Conservation (phyloP, 306 rosid species). For the Acacia confusa region DNA sequence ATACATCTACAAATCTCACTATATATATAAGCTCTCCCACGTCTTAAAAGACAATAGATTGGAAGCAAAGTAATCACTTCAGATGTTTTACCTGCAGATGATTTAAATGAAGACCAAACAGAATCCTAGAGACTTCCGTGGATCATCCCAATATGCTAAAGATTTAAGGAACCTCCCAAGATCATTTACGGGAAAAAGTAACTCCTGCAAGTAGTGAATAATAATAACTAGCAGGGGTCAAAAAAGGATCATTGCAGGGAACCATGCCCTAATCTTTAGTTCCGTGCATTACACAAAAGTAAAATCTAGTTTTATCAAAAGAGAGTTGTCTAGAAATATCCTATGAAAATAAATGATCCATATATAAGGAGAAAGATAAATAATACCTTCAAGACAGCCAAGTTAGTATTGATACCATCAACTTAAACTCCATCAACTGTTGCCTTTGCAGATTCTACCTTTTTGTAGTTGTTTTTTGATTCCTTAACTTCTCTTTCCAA, state of each 20-base stretch:
- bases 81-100: conserved; percentile 71
- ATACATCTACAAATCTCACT: not conserved
- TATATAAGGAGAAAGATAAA: conserved; percentile 3
- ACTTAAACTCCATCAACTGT: conserved; percentile 94
- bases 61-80: conserved; percentile 18
- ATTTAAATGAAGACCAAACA: conserved; percentile 62
- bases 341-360: not conserved
- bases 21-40: not conserved
- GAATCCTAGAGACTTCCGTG: conserved; percentile 68
- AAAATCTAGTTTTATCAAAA: not conserved
- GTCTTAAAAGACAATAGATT: conserved; percentile 6
- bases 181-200: conserved; percentile 70
- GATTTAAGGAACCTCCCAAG: conserved; percentile 65
- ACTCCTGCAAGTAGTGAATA: conserved; percentile 61
- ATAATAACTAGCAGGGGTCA: conserved; percentile 20
- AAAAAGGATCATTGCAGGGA: conserved; percentile 25
- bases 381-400: conserved; percentile 93
- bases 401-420: conserved; percentile 86
- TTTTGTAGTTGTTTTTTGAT: conserved; percentile 72
- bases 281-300: not conserved
- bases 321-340: not conserved
- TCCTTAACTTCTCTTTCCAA: conserved; percentile 82
- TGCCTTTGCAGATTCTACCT: conserved; percentile 83
- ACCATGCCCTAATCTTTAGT: not conserved
- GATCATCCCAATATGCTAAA: conserved; percentile 86